Conservation (phyloP, 1,139 yeast genomes). For the Saccharomyces pastorianus region DNA sequence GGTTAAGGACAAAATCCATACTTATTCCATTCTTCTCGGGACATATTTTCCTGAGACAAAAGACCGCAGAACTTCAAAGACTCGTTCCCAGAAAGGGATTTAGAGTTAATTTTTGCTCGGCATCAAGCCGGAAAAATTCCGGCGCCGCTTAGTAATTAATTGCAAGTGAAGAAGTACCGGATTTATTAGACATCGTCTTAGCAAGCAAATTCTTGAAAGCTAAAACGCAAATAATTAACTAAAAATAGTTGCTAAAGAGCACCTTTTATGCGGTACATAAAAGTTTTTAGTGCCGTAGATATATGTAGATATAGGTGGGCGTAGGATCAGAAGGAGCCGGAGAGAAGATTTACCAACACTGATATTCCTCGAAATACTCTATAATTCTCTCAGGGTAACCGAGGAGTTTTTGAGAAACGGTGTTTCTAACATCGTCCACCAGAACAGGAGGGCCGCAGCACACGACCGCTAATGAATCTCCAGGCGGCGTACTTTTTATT, state of each 20-base stretch:
- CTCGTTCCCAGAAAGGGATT: neutral
- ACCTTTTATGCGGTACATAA: neutral
- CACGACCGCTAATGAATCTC: conserved; percentile 36
- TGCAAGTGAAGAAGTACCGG: neutral
- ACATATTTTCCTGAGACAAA: neutral
- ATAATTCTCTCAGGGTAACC: conserved; percentile 12
- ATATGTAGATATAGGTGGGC: no score
- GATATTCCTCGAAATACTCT: conserved; percentile 24
- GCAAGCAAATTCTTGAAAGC: neutral
- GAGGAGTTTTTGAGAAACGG: conserved; percentile 25
- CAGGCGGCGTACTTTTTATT: neutral
- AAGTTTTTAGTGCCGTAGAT: neutral
- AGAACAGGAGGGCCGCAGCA: conserved; percentile 46
- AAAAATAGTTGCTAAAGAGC: neutral
- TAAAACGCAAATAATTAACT: no score
- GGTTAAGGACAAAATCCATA: neutral
- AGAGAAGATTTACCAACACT: conserved; percentile 17
- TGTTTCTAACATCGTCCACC: conserved; percentile 43
- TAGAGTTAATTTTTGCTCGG: neutral
- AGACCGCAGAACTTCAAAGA: neutral
- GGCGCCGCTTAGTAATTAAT: neutral
- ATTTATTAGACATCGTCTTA: neutral
- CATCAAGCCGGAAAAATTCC: neutral
- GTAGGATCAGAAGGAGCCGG: neutral
- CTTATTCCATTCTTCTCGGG: neutral